Evolutionary conservation across 306 rosid genomes (phyloP), one percentile per base, ranked within the genome.

Genomic region (Geum urbanum): DNA sequence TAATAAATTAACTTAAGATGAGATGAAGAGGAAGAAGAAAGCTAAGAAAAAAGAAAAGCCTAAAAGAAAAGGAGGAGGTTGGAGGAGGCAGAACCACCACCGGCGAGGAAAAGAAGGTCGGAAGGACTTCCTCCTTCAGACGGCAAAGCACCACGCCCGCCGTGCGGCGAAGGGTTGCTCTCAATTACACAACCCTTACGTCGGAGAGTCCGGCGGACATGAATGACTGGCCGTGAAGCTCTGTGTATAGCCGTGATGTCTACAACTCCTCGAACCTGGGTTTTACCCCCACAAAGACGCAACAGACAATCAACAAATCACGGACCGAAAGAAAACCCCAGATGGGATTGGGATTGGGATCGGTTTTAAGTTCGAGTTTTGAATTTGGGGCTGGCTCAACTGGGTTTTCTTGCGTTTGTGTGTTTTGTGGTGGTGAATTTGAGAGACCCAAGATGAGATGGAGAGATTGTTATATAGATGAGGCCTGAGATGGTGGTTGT

Each of bases 121-220:
- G 97, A 94, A 70, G 99, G 99, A 69, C 88, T 88, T 69, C 99
- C 99, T 79, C 99, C 99, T 86, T 94, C 99, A 15, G 99, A 94
- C 47, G 99, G 99, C 90, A 91, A 63, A 74, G 99, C 99, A 65
- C 99, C 99, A 80, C 97, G 99, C 73, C 99, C 97, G 74, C 97
- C 99, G 97, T 94, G 99, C 88, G 95, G 97, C 89, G 99, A 86
- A 86, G 97, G 99, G 87, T 87, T 94, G 84, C 79, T 70, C 63
- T 82, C 79, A 67, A 73, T 81, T 69, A 88, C 72, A 67, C 86
- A 86, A 84, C 87, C 97, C 90, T 76, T 81, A 22, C 96, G 96
- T 77, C 95, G 91, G 60, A 83, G 85, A 66, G 92, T 1, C 68
- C 79, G 92, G 95, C 79, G 92, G 95, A 81, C 97, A 94, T 94